Base-by-base conservation (phyloP, 1,139 yeast species). In the Candida sp. region DNA sequence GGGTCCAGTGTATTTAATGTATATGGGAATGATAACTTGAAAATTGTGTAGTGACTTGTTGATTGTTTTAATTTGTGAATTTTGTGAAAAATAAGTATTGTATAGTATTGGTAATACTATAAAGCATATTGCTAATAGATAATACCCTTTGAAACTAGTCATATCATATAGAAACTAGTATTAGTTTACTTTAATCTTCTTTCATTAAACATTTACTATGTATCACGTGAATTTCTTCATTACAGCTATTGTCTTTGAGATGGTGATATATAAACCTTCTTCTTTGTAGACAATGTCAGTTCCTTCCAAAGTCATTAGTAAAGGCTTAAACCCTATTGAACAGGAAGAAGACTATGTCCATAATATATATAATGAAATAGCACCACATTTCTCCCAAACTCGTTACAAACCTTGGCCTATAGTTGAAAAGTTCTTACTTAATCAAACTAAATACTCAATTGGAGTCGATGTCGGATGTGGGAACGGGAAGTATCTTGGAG, bases 341-440 rank as follows among this genome's bases (percentile, higher is more conserved):
- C 87, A 83, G 58, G 99, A 93, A 59, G 80, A 84, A 42, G 75
- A 76, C 44, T 87, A 79, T 57, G 99, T 93, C 2, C 99, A 93
- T 63, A 77, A 79, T 21, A 96, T 95, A 2, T 93, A 93, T 66
- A 87, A 93, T 57, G 87, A 87, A 49, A 93, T 93, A 33, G 99
- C 99, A 0, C 58, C 83, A 9, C 99, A 95, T 61, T 93, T 93
- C 61, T 90, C 98, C 3, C 84, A 85, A 52, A 93, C 99, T 0
- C 69, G 99, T 35, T 93, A 90, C 65, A 91, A 88, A 68, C 98
- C 98, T 23, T 93, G 99, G 99, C 99, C 99, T 5, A 83, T 90
- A 12, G 99, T 95, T 15, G 88, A 87, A 44, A 66, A 73, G 49
- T 93, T 86, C 58, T 66, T 93, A 40, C 60, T 55, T 21, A 54